phyloP scores from a whole-genome alignment of 78 protist species.

The Dictyostelium firmibasis region DNA sequence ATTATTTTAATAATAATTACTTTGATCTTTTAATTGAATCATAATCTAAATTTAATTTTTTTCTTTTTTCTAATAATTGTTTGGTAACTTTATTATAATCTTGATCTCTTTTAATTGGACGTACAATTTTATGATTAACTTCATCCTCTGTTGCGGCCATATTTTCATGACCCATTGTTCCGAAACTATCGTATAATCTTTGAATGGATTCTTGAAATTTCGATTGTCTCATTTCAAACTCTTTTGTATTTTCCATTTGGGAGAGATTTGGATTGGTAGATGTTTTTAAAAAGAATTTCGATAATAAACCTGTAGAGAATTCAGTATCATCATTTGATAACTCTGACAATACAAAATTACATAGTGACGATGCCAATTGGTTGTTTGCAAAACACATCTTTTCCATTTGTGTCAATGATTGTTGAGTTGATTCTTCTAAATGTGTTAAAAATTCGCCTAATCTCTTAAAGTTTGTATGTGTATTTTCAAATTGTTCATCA shows the following conservation, averaged over 20 bases:
- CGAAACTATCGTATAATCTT: slow-evolving; percentile 64
- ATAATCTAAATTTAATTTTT: slow-evolving; percentile 57
- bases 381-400: slow-evolving; percentile 16
- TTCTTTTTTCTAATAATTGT: slow-evolving; percentile 64
- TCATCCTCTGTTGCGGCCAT: slow-evolving; percentile 12
- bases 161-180: slow-evolving; percentile 65
- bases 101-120: slow-evolving; percentile 57
- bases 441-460: slow-evolving; percentile 56
- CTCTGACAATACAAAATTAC: slow-evolving; percentile 61
- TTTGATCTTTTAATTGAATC: slow-evolving; percentile 58
- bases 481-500: slow-evolving; percentile 51
- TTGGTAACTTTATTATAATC: slow-evolving; percentile 48
- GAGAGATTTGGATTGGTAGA: not conserved
- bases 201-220: slow-evolving; percentile 76
- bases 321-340: slow-evolving; percentile 38
- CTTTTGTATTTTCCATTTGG: not conserved
- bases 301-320: slow-evolving; percentile 51
- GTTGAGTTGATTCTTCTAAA: slow-evolving; percentile 25
- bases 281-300: slow-evolving; percentile 31
- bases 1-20: not conserved
- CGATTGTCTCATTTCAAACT: not conserved
- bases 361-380: slow-evolving; percentile 20
- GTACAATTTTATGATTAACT: not conserved
- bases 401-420: slow-evolving; percentile 34
- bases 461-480: slow-evolving; percentile 37